Evolutionary conservation across 306 rosid species (phyloP).

Genomic region (Sophora flavescens): DNA sequence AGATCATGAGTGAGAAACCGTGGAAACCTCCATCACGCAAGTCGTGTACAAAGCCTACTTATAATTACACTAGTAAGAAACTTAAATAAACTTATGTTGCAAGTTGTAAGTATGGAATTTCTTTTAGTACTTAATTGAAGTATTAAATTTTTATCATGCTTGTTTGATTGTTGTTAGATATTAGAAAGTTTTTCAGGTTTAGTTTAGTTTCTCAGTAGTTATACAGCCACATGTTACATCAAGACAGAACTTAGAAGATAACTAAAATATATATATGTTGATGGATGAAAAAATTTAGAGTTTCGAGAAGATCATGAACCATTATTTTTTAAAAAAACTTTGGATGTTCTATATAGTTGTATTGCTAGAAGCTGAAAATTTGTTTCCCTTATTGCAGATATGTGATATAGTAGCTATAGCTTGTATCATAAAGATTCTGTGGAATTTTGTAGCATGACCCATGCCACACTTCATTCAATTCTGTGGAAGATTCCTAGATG

Average conservation of each 20-base stretch:
- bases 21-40: too few species aligned
- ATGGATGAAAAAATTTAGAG: slow-evolving; percentile 10
- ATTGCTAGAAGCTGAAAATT: slow-evolving; percentile 40
- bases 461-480: slow-evolving; percentile 89
- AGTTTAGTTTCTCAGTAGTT: slow-evolving; percentile 23
- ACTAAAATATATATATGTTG: slow-evolving; percentile 15
- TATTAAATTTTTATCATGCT: background rate
- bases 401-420: slow-evolving; percentile 99
- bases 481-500: too few species aligned
- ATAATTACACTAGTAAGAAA: slow-evolving; percentile 74
- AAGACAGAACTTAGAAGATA: background rate
- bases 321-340: slow-evolving; percentile 15
- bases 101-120: background rate
- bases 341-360: slow-evolving; percentile 17
- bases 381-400: slow-evolving; percentile 66
- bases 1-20: too few species aligned
- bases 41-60: slow-evolving; percentile 65
- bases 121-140: slow-evolving; percentile 34
- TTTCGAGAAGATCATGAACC: slow-evolving; percentile 20
- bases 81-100: slow-evolving; percentile 33
- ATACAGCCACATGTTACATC: slow-evolving; percentile 6
- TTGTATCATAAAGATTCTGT: slow-evolving; percentile 80
- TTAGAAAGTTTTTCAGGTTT: slow-evolving; percentile 8
- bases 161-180: slow-evolving; percentile 24
- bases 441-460: too few species aligned